Conservation (phyloP, 306 rosid genomes). For the Lathyrus aphaca region DNA sequence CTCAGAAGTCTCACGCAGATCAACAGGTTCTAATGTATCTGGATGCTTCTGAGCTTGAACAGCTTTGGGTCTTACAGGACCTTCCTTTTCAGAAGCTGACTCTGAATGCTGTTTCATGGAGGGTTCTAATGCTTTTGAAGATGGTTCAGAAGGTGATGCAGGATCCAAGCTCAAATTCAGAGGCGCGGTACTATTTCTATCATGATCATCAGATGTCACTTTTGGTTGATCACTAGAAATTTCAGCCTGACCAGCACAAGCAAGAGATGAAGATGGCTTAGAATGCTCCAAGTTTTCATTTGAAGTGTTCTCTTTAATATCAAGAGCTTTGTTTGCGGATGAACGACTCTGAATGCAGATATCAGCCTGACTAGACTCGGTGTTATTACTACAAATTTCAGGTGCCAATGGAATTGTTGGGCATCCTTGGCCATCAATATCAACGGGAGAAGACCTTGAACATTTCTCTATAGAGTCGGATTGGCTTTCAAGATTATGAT, state of each 20-base stretch:
- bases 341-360: constrained; percentile 22
- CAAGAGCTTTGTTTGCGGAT: constrained; percentile 27
- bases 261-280: constrained; percentile 32
- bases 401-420: constrained; percentile 34
- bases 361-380: constrained; percentile 31
- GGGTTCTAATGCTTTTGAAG: constrained; percentile 27
- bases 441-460: constrained; percentile 44
- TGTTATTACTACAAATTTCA: constrained; percentile 32
- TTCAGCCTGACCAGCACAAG: constrained; percentile 35
- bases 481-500: constrained; percentile 42
- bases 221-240: constrained; percentile 39
- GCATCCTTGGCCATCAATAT: constrained; percentile 36
- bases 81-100: constrained; percentile 36
- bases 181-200: constrained; percentile 4
- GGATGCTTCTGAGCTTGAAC: constrained; percentile 36
- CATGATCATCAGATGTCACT: constrained; percentile 24
- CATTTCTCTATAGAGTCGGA: constrained; percentile 43
- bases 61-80: constrained; percentile 18
- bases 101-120: constrained; percentile 24
- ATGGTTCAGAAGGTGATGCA: constrained; percentile 27
- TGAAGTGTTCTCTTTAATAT: constrained; percentile 22
- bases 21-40: constrained; percentile 35
- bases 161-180: constrained; percentile 30
- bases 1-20: constrained; percentile 31
- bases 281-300: constrained; percentile 30